These are phyloP conservation scores for Vanderwaltozyma tropicalis DNA, from an alignment of 805 yeast genomes.

Conservation along the genomic window DNA sequence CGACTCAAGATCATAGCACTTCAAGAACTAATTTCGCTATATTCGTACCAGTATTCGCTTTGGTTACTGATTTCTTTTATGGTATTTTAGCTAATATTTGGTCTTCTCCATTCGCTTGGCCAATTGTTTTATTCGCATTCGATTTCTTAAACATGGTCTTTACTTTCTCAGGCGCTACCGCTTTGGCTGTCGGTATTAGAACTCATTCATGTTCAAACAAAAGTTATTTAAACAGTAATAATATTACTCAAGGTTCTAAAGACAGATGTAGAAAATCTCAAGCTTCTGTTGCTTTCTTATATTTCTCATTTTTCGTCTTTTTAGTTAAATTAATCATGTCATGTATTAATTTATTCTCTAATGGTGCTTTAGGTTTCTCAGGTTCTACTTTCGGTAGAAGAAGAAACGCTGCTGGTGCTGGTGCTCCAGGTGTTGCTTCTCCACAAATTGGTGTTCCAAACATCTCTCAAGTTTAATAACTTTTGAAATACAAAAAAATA, in stretches of 20 bases:
- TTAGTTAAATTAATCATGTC: slow-evolving; percentile 46
- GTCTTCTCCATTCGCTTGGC: slow-evolving; percentile 71
- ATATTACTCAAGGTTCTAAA: slow-evolving; percentile 59
- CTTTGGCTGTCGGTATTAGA: slow-evolving; percentile 83
- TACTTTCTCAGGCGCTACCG: slow-evolving; percentile 90
- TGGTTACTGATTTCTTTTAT: slow-evolving; percentile 70
- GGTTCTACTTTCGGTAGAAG: slow-evolving; percentile 27
- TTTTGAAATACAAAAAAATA: too few species aligned
- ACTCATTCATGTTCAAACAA: slow-evolving; percentile 75
- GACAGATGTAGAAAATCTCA: slow-evolving; percentile 95
- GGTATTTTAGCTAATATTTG: slow-evolving; percentile 70
- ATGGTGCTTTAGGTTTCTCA: slow-evolving; percentile 19
- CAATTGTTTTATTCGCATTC: slow-evolving; percentile 57
- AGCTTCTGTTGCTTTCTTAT: slow-evolving; percentile 71
- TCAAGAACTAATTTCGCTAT: slow-evolving; percentile 85
- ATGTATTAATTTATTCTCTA: slow-evolving; percentile 9
- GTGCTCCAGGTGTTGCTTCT: slow-evolving; percentile 21
- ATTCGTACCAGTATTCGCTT: slow-evolving; percentile 79
- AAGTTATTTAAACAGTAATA: slow-evolving; percentile 52
- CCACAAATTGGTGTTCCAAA: slow-evolving; percentile 77
- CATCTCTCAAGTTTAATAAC: slow-evolving; percentile 71
- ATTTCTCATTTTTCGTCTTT: slow-evolving; percentile 71
- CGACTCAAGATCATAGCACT: slow-evolving; percentile 42
- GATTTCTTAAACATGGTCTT: slow-evolving; percentile 87
- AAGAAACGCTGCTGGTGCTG: slow-evolving; percentile 28